Conservation (phyloP, 2,329 filamentous ascomycete genomes). For the Dactylellina leptospora region DNA sequence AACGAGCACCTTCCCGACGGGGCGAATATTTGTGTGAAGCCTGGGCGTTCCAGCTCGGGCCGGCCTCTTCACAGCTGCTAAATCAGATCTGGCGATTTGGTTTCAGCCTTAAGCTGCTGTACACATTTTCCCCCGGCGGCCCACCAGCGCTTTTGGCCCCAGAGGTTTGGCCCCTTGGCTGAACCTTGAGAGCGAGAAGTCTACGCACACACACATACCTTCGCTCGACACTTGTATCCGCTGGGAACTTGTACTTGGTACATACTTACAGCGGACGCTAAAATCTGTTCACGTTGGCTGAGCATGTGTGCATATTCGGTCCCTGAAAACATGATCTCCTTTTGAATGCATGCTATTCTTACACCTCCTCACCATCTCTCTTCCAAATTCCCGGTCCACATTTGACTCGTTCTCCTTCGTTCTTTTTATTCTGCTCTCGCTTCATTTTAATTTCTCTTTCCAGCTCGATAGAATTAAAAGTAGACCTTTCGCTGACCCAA, state of each 20-base stretch:
- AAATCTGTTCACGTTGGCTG: slow-evolving; percentile 38
- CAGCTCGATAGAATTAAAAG: not conserved
- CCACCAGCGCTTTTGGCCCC: not conserved
- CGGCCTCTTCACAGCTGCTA: slow-evolving; percentile 5
- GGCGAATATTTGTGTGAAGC: no score
- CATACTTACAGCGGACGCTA: not conserved
- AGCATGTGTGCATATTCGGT: slow-evolving; percentile 30
- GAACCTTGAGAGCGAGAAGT: no score
- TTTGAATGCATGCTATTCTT: slow-evolving; percentile 11
- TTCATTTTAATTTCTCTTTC: slow-evolving; percentile 15
- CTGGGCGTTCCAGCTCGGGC: slow-evolving; percentile 6
- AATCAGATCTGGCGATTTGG: slow-evolving; percentile 26
- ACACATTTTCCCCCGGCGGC: not conserved
- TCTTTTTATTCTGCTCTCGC: not conserved
- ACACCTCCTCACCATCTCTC: not conserved
- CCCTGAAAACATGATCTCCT: slow-evolving; percentile 24
- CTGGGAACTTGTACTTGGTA: no score
- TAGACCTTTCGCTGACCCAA: slow-evolving; percentile 11
- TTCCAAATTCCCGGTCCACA: slow-evolving; percentile 16
- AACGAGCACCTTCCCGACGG: slow-evolving; percentile 37
- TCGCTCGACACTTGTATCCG: not conserved
- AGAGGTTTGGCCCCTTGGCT: not conserved
- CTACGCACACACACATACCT: no score
- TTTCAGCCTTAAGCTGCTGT: slow-evolving; percentile 50
- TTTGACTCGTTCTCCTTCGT: not conserved